These are phyloP conservation scores for Mycena rebaudengoi DNA, from an alignment of 768 basidiomycete species.

Conservation along the genomic window DNA sequence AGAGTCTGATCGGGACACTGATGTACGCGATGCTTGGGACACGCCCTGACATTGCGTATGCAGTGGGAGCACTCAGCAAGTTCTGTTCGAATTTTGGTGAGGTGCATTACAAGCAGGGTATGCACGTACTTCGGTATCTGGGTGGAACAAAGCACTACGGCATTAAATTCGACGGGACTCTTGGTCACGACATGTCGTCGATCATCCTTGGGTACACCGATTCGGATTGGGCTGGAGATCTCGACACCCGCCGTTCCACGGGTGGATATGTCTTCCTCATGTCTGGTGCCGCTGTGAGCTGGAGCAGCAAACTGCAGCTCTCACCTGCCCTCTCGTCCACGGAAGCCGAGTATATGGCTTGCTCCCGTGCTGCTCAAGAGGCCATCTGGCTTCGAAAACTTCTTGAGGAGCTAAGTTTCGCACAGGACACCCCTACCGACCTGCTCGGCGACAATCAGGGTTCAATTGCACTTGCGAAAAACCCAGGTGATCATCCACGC, in stretches of 20 bases:
- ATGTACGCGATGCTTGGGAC: conserved; percentile 43
- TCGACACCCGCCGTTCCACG: conserved; percentile 25
- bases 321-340: conserved; percentile 43
- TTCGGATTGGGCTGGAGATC: conserved; percentile 25
- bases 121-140: conserved; percentile 38
- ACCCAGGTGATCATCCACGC: conserved; percentile 35
- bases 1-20: conserved; percentile 40
- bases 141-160: background rate
- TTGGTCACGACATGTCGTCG: background rate
- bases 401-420: conserved; percentile 19
- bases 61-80: conserved; percentile 41
- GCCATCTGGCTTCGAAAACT: conserved; percentile 36
- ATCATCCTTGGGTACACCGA: conserved; percentile 22
- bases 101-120: conserved; percentile 38
- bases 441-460: conserved; percentile 27
- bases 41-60: conserved; percentile 49
- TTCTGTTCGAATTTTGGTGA: conserved; percentile 34
- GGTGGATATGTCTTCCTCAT: conserved; percentile 40
- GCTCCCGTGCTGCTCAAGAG: conserved; percentile 32
- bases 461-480: conserved; percentile 30
- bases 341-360: conserved; percentile 52
- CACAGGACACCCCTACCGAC: background rate
- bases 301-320: conserved; percentile 36
- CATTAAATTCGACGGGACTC: conserved; percentile 26
- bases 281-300: conserved; percentile 45